Evolutionary conservation across 2,329 filamentous ascomycete species (phyloP), one percentile per base, ranked within the genome.

Genomic region (Graphilbum ipis-grandicollis): DNA sequence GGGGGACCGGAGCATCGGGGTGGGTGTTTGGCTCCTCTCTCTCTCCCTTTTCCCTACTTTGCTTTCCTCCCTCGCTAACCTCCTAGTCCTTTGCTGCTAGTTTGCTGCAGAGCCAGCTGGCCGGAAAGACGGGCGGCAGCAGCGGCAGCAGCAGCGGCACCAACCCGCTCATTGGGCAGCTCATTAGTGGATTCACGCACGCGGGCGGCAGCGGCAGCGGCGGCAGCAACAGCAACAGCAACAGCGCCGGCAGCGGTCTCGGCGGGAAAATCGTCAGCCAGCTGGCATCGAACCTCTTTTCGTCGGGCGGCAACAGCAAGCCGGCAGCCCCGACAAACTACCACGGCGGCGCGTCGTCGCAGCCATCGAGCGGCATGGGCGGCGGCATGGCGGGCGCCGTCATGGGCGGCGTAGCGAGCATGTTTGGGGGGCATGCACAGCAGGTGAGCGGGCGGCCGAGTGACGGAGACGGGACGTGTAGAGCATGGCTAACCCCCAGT

Each of bases 1-100:
- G 25, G 52, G 50, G 2, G 75, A 80, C 36, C 65, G 76, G 43
- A 70, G 75, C 30, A 55, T 81, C 39, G 73, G 75, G 42, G 75
- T 80, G 67, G 52, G 75, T 65, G 39, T 38, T 22, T 25, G 2
- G 9, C 2, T 9, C 2, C 34, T 23, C 23, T 28, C 14, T 5
- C 26, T 12, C 26, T 28, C 26, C 6, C 26, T 10, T 8, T 19
- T 17, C 10, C 15, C 7, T 18, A 21, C 10, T 25, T 22, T 7
- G 19, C n/a, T 33, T 35, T 22, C 26, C 9, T 22, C 5, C 14
- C 6, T 12, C 19, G 9, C 35, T 25, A 29, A 50, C 47, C 45
- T 38, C 33, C 46, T n/a, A 75, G 71, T 65, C 58, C 48, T 65
- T 77, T 51, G 71, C 74, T 12, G 62, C 72, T 53, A 76, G 74